Evolutionary conservation across 345 rosid genomes (phyloP), one percentile per base, ranked within the genome.

Genomic region (Sisymbrium altissimum): DNA sequence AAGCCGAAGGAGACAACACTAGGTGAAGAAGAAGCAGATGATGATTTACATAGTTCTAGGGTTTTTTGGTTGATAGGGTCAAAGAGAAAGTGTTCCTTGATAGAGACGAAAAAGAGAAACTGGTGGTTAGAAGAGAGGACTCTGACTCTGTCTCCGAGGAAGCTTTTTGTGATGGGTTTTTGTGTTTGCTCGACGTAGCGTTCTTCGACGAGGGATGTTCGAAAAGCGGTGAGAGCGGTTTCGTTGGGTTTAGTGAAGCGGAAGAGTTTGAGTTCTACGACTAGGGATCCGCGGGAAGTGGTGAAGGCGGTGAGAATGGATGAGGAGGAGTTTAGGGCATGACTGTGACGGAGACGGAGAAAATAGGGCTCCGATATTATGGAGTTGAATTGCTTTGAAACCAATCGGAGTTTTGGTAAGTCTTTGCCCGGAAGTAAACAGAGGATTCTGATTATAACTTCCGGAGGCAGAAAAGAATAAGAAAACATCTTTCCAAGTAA

Each of bases 61-160:
- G 15, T 19, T 50, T 61, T 61, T 50, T 43, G 69, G 64, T n/a
- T 68, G 30, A 32, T 43, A 33, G 79, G 74, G 64, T 75, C 64
- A 14, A 49, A 75, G 19, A 75, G 74, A 60, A 61, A 69, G 10
- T 19, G 55, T 52, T 50, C 68, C 40, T 40, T 41, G 63, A 25
- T 41, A 0, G 48, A n/a, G 23, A 58, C 39, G 74, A 75, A 61
- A 60, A 69, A 66, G 1, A 75, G 14, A n/a, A 75, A 12, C 27
- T 68, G 79, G 32, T 75, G 68, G 58, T 68, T 60, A 32, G 73
- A 75, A 52, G 64, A 61, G 5, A 75, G 12, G 10, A 75, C 64
- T 62, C 41, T 68, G n/a, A 75, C 69, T 35, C 32, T 75, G 0
- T 43, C 4, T 60, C 69, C 74, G 0, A 68, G 56, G 17, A 75